Evolutionary conservation across 148 eudicot species (phyloP).

Genomic region (Polygonum maritimum): DNA sequence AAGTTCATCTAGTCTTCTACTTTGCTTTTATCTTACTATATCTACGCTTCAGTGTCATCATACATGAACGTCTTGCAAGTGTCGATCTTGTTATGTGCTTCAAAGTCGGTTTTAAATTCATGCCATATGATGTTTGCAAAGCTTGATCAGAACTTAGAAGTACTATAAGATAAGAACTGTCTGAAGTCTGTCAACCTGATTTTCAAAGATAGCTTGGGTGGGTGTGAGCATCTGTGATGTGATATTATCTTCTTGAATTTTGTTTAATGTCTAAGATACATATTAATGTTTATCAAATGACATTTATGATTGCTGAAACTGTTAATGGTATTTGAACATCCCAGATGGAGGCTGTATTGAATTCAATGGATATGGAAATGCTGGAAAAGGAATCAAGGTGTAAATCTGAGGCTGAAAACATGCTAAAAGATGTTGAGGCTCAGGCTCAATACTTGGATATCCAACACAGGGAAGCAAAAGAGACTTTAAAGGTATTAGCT

Average conservation of each 20-base stretch:
- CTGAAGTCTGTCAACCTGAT: neutral
- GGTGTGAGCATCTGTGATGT: neutral
- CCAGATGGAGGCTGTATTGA: slow-evolving; percentile 48
- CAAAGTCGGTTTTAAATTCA: neutral
- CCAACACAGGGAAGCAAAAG: slow-evolving; percentile 57
- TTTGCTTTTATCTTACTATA: neutral
- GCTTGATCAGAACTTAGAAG: neutral
- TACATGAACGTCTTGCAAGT: neutral
- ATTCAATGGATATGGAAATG: slow-evolving; percentile 32
- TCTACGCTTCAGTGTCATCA: neutral
- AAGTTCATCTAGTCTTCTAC: slow-evolving; percentile 16
- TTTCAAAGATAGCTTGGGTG: neutral
- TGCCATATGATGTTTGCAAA: neutral
- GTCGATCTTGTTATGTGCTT: neutral
- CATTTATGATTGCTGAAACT: neutral
- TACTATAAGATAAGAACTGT: neutral
- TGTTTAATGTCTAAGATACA: neutral
- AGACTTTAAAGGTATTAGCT: slow-evolving; percentile 58
- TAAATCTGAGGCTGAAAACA: slow-evolving; percentile 48
- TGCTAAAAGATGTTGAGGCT: slow-evolving; percentile 36
- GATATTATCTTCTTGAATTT: neutral
- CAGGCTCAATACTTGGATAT: slow-evolving; percentile 36
- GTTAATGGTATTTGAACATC: neutral
- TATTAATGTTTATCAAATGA: neutral
- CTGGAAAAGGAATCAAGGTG: slow-evolving; percentile 55